Evolutionary conservation across 352 stramenopile genomes (phyloP).

Genomic region (Phytophthora aleatoria): DNA sequence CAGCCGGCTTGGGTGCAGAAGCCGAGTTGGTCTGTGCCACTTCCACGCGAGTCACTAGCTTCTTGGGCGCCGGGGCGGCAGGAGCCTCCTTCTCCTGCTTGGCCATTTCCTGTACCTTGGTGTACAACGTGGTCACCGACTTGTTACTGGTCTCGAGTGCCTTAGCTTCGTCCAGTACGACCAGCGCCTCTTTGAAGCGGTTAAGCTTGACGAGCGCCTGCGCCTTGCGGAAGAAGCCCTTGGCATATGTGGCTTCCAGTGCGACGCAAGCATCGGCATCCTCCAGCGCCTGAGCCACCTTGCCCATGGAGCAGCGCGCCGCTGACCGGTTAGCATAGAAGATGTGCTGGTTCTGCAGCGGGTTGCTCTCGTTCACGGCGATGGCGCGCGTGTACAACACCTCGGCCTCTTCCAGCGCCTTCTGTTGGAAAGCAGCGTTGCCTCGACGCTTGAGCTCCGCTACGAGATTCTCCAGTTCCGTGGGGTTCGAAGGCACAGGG

Average conservation of each 20-base stretch:
- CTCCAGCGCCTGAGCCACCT: constrained; percentile 59
- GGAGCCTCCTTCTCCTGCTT: constrained; percentile 60
- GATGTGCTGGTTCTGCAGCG: constrained; percentile 76
- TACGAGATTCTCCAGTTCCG: constrained; percentile 68
- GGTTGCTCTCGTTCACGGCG: constrained; percentile 67
- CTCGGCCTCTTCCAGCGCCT: constrained; percentile 91
- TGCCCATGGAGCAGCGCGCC: constrained; percentile 83
- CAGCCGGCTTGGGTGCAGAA: constrained; percentile 7
- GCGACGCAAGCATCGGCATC: constrained; percentile 74
- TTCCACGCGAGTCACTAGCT: constrained; percentile 68
- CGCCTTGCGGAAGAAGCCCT: constrained; percentile 85
- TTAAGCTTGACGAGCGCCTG: constrained; percentile 78
- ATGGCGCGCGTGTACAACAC: constrained; percentile 97
- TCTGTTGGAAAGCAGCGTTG: constrained; percentile 87
- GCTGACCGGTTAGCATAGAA: constrained; percentile 91
- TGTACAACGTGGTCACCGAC: constrained; percentile 63
- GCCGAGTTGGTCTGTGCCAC: constrained; percentile 30
- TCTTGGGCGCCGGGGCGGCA: constrained; percentile 35
- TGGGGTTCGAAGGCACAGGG: constrained; percentile 45
- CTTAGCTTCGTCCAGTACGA: constrained; percentile 65
- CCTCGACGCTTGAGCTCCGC: constrained; percentile 89
- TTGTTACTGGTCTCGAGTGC: constrained; percentile 76
- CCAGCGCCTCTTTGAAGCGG: constrained; percentile 69
- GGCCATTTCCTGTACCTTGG: constrained; percentile 63
- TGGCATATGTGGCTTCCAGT: constrained; percentile 67